Base-by-base conservation (phyloP, 1,139 yeast species). In the Saccharomyces hybrid region DNA sequence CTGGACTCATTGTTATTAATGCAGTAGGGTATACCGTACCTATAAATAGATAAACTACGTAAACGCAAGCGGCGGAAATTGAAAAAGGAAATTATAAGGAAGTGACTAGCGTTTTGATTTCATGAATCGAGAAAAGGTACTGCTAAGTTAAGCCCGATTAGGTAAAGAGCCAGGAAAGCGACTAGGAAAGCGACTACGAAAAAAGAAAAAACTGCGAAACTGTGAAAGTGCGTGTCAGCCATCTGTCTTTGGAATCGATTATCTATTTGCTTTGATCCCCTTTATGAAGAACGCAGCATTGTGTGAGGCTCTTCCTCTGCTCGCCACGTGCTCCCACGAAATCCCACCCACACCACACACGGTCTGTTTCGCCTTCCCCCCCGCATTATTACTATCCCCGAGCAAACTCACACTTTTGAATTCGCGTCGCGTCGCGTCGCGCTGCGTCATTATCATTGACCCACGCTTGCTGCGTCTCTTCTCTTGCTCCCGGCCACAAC, bases 1-100 rank as follows among this genome's bases (percentile, higher is more conserved):
- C 55, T 59, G n/a, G 62, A 59, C 49, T 51, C 59, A 16, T 44
- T 59, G 31, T 32, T 59, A 44, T 50, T 55, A 48, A 38, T 38
- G 44, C 44, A 38, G 44, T 38, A 38, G 44, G 13, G 25, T 11
- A 25, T 9, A 9, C 6, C 26, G n/a, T 4, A 6, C 44, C 26
- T 38, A 5, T 38, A 38, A 38, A 20, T 38, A 38, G 16, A 38
- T 38, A 38, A 7, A 38, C 25, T 38, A 20, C 16, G 25, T 38
- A 38, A 20, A 38, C 20, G 11, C 25, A 16, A 20, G 25, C 11
- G 20, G 13, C 44, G 44, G 4, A 38, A 38, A 38, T 11, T 16
- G 25, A 8, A 38, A 16, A 4, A 38, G 26, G 26, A 38, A 38
- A 16, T 16, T 5, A 16, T 9, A 16, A 38, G 11, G 4, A 8